A percentile compares a stretch with the other conserved stretches of the same genome.
These are phyloP conservation scores for Termitomyces sp. DNA, from an alignment of 768 basidiomycete species.

Conservation along the genomic window DNA sequence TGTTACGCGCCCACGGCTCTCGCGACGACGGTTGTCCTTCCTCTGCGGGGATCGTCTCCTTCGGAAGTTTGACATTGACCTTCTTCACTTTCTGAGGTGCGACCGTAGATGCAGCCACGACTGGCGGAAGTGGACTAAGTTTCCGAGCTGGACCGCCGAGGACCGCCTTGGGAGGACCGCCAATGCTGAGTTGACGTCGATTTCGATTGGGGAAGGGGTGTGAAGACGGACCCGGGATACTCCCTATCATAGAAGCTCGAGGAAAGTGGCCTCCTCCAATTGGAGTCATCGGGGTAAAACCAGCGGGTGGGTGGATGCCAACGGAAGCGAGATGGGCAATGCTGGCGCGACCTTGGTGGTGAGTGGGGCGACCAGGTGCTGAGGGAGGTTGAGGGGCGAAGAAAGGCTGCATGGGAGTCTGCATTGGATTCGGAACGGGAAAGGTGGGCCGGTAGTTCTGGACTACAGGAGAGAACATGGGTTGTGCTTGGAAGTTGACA, in stretches of 20 bases:
- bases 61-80: conserved; percentile 66
- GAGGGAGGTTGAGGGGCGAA: conserved; percentile 51
- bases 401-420: conserved; percentile 75
- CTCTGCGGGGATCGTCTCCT: conserved; percentile 54
- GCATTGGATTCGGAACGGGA: conserved; percentile 48
- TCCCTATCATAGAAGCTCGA: conserved; percentile 43
- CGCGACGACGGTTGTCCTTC: conserved; percentile 40
- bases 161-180: conserved; percentile 86
- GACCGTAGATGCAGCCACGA: conserved; percentile 24
- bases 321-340: conserved; percentile 62
- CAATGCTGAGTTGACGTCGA: conserved; percentile 71
- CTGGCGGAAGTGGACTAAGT: conserved; percentile 59
- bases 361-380: conserved; percentile 52
- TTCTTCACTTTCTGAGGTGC: conserved; percentile 61
- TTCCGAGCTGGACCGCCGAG: conserved; percentile 80
- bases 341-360: conserved; percentile 57
- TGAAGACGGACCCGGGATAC: conserved; percentile 30
- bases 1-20: conserved; percentile 62
- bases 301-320: conserved; percentile 54
- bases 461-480: conserved; percentile 63
- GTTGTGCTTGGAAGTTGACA: conserved; percentile 35
- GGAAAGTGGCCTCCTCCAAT: conserved; percentile 55
- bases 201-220: conserved; percentile 60
- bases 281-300: conserved; percentile 57
- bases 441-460: conserved; percentile 60